Evolutionary conservation across 1,284 basidiomycete genomes (phyloP).

Genomic region (Boletus coffeatus): DNA sequence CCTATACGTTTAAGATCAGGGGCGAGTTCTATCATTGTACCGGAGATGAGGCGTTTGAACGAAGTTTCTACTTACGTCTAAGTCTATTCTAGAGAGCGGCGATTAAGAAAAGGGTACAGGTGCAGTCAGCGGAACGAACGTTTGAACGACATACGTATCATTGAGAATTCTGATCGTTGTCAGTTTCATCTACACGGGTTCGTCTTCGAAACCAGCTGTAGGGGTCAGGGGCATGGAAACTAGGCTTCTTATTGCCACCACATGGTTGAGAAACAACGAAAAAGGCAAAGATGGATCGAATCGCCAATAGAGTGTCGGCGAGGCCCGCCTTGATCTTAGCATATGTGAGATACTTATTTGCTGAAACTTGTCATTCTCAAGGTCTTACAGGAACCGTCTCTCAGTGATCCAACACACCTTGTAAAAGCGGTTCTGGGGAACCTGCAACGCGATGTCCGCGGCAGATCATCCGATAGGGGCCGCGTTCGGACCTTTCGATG

Average conservation of each 20-base stretch:
- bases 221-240: not conserved
- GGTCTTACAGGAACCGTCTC: not conserved
- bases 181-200: not conserved
- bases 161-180: not conserved
- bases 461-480: not conserved
- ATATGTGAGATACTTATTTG: not conserved
- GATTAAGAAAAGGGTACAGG: not conserved
- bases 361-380: not conserved
- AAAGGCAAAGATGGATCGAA: not conserved
- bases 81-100: not conserved
- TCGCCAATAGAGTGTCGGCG: not conserved
- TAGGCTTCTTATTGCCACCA: not conserved
- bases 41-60: not conserved
- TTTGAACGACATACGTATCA: not conserved
- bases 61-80: not conserved
- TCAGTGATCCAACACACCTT: not conserved
- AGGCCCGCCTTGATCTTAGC: not conserved
- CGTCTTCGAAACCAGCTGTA: not conserved
- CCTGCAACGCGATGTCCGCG: not conserved
- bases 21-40: not conserved
- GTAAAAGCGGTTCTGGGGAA: not conserved
- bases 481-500: not conserved
- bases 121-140: not conserved
- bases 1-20: not conserved
- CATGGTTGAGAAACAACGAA: not conserved